Base-by-base conservation (phyloP, 2,329 filamentous ascomycete genomes). In the Fusarium tjaetaba region DNA sequence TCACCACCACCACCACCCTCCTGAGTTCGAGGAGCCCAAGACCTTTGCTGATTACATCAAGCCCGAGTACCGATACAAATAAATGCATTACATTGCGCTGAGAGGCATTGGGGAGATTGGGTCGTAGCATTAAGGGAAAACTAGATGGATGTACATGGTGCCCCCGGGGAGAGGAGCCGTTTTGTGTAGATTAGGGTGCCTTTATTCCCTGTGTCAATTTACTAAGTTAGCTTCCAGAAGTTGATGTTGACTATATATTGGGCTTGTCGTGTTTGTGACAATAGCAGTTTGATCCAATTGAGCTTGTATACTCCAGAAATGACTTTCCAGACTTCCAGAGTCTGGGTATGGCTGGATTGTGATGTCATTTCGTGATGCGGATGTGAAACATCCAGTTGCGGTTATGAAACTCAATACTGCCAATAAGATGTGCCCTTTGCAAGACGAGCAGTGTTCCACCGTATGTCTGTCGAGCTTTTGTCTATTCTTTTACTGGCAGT, bases 41-140 rank as follows among this genome's bases (percentile, higher is more conserved):
- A 97, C 94, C 79, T 96, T 98, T 83, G 94, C 94, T 85, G 94
- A 99, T 88, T 98, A 90, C 86, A 91, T 99, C 86, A 95, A 94
- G 90, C 94, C 95, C 71, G 91, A 98, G 83, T 99, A 98, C 90
- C 91, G 91, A 88, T 97, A 96, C 85, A 82, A 77, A 81, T 85
- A 82, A 81, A 81, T 75, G 74, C 60, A 62, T 81, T 75, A 73
- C 61, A 62, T 80, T 74, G 73, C 61, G 55, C 71, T 46, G 59
- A 69, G 49, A 32, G 41, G 46, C 26, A 71, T 65, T 70, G 61
- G 55, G 64, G 53, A 62, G 52, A 61, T 36, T 52, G 66, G 64
- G 69, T 42, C 60, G 63, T 70, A 76, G 77, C 80, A 77, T 70
- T 62, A 74, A 59, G 73, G 69, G 74, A 72, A 75, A 74, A 74